phyloP scores from a whole-genome alignment of 495 filamentous ascomycete species.

The Neurospora tetraspora region DNA sequence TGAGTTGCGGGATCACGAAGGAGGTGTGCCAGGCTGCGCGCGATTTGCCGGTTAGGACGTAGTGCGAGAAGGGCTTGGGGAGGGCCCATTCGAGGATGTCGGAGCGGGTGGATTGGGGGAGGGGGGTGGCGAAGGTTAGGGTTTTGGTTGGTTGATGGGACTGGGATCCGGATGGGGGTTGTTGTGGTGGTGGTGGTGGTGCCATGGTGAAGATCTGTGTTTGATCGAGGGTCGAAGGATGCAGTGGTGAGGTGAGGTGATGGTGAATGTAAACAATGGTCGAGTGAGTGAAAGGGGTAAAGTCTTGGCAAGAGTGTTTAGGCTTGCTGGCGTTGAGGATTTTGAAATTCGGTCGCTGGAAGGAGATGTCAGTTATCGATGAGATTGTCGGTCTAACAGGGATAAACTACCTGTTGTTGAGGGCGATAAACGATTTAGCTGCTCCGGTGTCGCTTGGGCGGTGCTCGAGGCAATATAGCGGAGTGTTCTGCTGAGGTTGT shows the following conservation, averaged over 20 bases:
- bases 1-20: constrained; percentile 29
- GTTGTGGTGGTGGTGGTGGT: not conserved
- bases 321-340: not conserved
- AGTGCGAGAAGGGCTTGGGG: constrained; percentile 24
- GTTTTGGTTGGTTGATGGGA: not conserved
- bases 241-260: not conserved
- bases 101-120: constrained; percentile 26
- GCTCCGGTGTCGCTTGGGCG: not conserved
- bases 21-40: constrained; percentile 35
- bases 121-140: constrained; percentile 22
- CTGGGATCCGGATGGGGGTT: not conserved
- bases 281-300: not conserved
- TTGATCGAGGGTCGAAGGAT: not conserved
- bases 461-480: not conserved
- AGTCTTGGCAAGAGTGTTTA: not conserved
- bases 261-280: not conserved
- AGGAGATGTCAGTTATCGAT: not conserved
- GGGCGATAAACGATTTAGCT: not conserved
- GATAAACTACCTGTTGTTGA: not conserved
- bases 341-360: not conserved
- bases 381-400: not conserved
- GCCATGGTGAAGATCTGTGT: not conserved
- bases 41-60: constrained; percentile 26
- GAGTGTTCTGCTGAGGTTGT: not conserved
- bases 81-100: constrained; percentile 28